Evolutionary conservation across 2,329 filamentous ascomycete species (phyloP), one percentile per base, ranked within the genome.

Genomic region (Colletotrichum eremochloae): DNA sequence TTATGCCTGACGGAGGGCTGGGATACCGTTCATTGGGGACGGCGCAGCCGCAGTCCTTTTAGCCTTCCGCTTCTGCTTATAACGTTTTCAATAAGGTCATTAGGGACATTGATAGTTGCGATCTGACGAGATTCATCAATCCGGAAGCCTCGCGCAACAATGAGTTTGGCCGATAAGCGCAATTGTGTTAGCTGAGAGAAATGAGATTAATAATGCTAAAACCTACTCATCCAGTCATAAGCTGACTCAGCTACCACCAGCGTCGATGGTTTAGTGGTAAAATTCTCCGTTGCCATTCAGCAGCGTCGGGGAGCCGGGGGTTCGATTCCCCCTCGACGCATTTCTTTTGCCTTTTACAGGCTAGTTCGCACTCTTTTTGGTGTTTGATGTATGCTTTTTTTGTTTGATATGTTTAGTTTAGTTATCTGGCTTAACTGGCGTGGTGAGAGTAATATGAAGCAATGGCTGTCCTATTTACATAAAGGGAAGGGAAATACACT

Each of bases 211-310:
- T 36, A 36, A 36, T 36, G 8, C 8, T 8, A 8, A 36, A 36
- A 3, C 33, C 3, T 8, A 1, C 1, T 6, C 7, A 58, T 1
- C 3, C 24, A 24, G 24, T 24, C 24, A 1, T 24, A 1, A 61
- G 60, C 40, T 72, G 69, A 72, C 29, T 64, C 53, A 72, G 60
- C 66, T 38, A 7, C 7, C 4, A 38, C 0, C 0, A 24, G 69
- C 69, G 69, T 55, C 69, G 69, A 72, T 72, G 69, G 69, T 69
- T 72, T 65, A 72, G 69, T 72, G 66, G 66, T 72, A 72, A 72
- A 72, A 72, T 72, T 72, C 69, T 72, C 69, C 69, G 69, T 72
- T 72, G 69, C 69, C 69, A 69, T 72, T 24, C 1, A 44, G 69
- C 65, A 69, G 69, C 65, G 66, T 72, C 69, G 69, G 69, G 69